phyloP scores from a whole-genome alignment of 2,329 filamentous ascomycete species.

The Phaeosphaeria sp. region DNA sequence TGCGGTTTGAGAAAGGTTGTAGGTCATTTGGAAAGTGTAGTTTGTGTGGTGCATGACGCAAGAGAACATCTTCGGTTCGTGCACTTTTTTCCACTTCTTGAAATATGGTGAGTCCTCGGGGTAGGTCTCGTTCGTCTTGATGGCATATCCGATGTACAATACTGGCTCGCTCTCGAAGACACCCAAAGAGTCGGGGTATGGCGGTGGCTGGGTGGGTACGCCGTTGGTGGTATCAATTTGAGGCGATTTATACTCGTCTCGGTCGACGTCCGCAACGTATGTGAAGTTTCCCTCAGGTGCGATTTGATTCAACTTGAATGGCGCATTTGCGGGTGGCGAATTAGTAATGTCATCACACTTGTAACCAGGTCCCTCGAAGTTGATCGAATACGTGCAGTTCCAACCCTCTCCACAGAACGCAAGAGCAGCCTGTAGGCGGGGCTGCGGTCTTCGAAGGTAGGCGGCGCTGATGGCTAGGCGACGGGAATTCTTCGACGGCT shows the following conservation, averaged over 20 bases:
- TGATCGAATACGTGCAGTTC: constrained; percentile 47
- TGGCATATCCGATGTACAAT: constrained; percentile 46
- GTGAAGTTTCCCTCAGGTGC: constrained; percentile 41
- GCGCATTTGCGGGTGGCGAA: constrained; percentile 17
- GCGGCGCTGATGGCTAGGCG: constrained; percentile 40
- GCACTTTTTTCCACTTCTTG: constrained; percentile 38
- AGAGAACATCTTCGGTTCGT: constrained; percentile 44
- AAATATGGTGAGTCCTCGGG: constrained; percentile 26
- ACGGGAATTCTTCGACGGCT: constrained; percentile 43
- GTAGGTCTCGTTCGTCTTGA: constrained; percentile 37
- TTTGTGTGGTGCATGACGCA: constrained; percentile 46
- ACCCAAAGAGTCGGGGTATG: constrained; percentile 38
- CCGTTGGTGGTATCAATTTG: constrained; percentile 34
- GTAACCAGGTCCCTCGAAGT: constrained; percentile 46
- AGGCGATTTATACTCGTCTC: constrained; percentile 39
- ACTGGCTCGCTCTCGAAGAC: constrained; percentile 44
- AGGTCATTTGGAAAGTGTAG: constrained; percentile 44
- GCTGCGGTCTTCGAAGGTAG: constrained; percentile 42
- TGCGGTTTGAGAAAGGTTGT: constrained; percentile 33
- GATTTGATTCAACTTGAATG: constrained; percentile 39
- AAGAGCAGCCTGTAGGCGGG: constrained; percentile 27
- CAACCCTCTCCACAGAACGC: constrained; percentile 41
- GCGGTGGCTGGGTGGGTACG: constrained; percentile 25
- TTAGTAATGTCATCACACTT: constrained; percentile 41
- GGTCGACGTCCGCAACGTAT: constrained; percentile 40